phyloP scores from a whole-genome alignment of 352 stramenopile genomes.

The Globisporangium echinulatum region DNA sequence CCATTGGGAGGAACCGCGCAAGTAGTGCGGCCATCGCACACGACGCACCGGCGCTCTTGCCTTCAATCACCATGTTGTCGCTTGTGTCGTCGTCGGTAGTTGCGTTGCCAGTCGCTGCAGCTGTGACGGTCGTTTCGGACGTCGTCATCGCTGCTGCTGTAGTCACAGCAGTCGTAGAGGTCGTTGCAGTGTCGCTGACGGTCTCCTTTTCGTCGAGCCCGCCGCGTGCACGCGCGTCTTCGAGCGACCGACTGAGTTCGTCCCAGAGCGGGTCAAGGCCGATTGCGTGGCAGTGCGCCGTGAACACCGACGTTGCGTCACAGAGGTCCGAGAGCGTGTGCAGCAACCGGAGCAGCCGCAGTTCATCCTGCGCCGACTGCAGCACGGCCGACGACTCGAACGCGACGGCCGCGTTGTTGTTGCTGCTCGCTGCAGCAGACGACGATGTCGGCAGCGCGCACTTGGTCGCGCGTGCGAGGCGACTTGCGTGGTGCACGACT shows the following conservation, averaged over 20 bases:
- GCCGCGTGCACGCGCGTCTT: conserved; percentile 67
- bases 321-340: conserved; percentile 91
- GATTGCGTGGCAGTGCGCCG: conserved; percentile 61
- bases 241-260: conserved; percentile 56
- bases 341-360: conserved; percentile 94
- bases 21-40: conserved; percentile 91
- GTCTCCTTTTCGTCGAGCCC: conserved; percentile 65
- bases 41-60: conserved; percentile 82
- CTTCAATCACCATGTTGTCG: conserved; percentile 81
- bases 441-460: too few relatives aligned
- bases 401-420: not conserved
- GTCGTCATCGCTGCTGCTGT: not conserved
- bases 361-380: conserved; percentile 78
- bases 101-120: not conserved
- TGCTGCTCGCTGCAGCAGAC: not conserved
- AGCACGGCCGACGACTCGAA: conserved; percentile 80
- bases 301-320: conserved; percentile 60
- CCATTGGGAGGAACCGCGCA: conserved; percentile 95
- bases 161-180: not conserved
- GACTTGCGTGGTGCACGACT: conserved; percentile 55
- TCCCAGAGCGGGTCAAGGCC: conserved; percentile 73
- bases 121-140: not conserved
- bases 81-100: not conserved
- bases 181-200: not conserved
- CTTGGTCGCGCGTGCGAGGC: conserved; percentile 29